These are phyloP conservation scores for Apiotrichum porosum DNA, from an alignment of 1,284 basidiomycete genomes.

Conservation along the genomic window DNA sequence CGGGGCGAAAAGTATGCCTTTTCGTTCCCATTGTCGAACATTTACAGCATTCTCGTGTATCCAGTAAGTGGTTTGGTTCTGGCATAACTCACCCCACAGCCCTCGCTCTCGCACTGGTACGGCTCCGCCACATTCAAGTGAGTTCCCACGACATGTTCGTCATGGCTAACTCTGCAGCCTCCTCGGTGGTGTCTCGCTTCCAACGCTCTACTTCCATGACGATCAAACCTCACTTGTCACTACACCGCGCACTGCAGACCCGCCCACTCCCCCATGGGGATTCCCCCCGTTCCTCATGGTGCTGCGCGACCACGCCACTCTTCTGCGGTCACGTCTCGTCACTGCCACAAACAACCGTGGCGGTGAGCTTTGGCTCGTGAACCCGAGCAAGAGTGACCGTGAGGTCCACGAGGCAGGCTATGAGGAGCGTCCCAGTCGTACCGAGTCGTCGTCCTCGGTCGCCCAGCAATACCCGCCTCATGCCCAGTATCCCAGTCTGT, in stretches of 20 bases:
- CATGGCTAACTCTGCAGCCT: constrained; percentile 62
- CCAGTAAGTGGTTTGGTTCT: constrained; percentile 54
- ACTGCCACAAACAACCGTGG: constrained; percentile 29
- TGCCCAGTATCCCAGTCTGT: constrained; percentile 48
- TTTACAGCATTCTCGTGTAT: constrained; percentile 84
- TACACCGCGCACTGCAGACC: constrained; percentile 7
- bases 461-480: constrained; percentile 53
- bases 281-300: constrained; percentile 67
- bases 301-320: constrained; percentile 66
- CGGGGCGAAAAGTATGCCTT: constrained; percentile 88
- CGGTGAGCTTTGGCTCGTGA: constrained; percentile 74
- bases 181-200: constrained; percentile 80
- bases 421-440: constrained; percentile 16
- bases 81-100: constrained; percentile 15
- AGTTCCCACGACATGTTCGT: too few species aligned
- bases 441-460: too few species aligned
- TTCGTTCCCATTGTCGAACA: constrained; percentile 78
- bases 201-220: constrained; percentile 91
- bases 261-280: constrained; percentile 43
- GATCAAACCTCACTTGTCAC: constrained; percentile 65
- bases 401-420: constrained; percentile 63
- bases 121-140: constrained; percentile 48
- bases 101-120: constrained; percentile 47
- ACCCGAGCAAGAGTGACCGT: constrained; percentile 82
- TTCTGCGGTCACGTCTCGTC: constrained; percentile 60